phyloP scores from a whole-genome alignment of 1,284 basidiomycete genomes.

The Ustilago crameri region DNA sequence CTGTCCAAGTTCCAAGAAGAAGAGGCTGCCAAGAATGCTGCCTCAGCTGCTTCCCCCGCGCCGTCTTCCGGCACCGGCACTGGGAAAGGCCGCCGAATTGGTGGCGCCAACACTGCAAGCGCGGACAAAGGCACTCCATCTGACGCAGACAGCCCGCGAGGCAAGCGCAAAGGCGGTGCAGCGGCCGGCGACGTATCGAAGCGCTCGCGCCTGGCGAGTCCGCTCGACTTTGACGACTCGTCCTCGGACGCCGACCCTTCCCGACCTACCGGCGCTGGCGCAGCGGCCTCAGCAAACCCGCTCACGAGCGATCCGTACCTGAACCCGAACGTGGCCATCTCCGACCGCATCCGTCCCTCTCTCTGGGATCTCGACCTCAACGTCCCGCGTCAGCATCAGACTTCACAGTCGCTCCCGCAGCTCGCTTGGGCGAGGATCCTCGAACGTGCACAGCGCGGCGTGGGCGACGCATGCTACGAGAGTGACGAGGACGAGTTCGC shows the following conservation, averaged over 20 bases:
- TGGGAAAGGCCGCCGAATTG: constrained; percentile 21
- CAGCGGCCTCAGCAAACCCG: constrained; percentile 17
- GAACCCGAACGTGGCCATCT: constrained; percentile 24
- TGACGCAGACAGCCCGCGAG: constrained; percentile 22
- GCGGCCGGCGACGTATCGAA: constrained; percentile 37
- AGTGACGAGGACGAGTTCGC: constrained; percentile 58
- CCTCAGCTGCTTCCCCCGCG: constrained; percentile 28
- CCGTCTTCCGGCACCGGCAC: constrained; percentile 34
- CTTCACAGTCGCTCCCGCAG: constrained; percentile 33
- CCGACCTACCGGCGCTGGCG: not conserved
- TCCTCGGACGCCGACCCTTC: constrained; percentile 12
- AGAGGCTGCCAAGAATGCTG: constrained; percentile 53
- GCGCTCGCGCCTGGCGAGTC: constrained; percentile 43
- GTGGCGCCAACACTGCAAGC: constrained; percentile 12
- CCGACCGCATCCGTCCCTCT: constrained; percentile 32
- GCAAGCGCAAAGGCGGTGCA: constrained; percentile 15
- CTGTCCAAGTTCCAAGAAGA: constrained; percentile 62
- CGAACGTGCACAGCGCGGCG: constrained; percentile 57
- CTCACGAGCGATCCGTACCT: constrained; percentile 39
- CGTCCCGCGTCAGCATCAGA: constrained; percentile 24
- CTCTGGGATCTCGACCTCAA: constrained; percentile 54
- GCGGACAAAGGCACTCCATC: constrained; percentile 32
- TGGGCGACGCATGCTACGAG: constrained; percentile 63
- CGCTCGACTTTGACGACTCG: constrained; percentile 37
- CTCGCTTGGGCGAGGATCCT: constrained; percentile 60